A percentile compares a stretch with the other conserved stretches of the same genome.
These are phyloP conservation scores for Picea mariana DNA, from an alignment of 83 land plant species.

Conservation along the genomic window DNA sequence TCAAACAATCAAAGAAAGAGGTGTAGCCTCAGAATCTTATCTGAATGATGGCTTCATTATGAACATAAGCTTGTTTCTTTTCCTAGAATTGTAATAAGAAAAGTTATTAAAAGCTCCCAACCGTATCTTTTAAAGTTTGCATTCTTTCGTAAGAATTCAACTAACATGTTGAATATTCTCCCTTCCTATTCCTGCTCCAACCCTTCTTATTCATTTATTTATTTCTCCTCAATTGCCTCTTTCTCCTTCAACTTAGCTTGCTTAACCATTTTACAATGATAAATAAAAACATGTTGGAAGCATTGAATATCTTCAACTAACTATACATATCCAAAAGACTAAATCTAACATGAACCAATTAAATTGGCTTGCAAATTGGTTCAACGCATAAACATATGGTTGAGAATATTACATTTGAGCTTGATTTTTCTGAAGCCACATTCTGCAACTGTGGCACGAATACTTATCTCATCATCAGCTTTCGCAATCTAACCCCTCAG, in stretches of 20 bases:
- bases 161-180: conserved; percentile 60
- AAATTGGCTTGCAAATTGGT: background rate
- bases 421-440: conserved; percentile 37
- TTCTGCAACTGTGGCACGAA: conserved; percentile 37
- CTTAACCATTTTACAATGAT: conserved; percentile 42
- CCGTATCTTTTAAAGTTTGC: background rate
- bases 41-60: no score
- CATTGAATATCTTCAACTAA: background rate
- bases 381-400: background rate
- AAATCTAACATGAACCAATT: background rate
- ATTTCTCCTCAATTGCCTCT: conserved; percentile 46
- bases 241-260: conserved; percentile 63
- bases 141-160: background rate
- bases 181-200: conserved; percentile 54
- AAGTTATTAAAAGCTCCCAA: background rate
- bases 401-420: conserved; percentile 50
- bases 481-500: conserved; percentile 49
- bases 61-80: no score
- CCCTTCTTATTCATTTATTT: conserved; percentile 45
- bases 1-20: background rate
- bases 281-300: background rate
- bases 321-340: background rate
- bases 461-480: conserved; percentile 32
- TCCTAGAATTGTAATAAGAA: background rate
- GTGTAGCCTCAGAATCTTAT: no score